Evolutionary conservation across 352 stramenopile genomes (phyloP), one percentile per base, ranked within the genome.

Genomic region (Blastocystis sp.): DNA sequence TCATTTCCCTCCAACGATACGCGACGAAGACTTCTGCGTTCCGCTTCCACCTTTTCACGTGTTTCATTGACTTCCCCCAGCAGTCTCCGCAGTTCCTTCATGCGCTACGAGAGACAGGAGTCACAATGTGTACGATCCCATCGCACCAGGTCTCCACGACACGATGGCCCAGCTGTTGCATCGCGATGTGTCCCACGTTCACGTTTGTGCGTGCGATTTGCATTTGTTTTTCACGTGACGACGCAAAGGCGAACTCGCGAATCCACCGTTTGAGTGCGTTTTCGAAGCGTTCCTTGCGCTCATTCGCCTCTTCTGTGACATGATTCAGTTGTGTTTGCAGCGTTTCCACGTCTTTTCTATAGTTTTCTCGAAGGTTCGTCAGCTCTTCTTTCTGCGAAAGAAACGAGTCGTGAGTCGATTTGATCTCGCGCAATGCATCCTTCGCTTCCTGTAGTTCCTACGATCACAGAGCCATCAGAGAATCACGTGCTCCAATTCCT

Each of bases 131-230:
- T n/a, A 85, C 73, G 13, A n/a, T 68, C 18, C 73, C 73, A 13
- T 85, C 73, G 11, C 26, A 37, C 73, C 73, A 85, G 9, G 73
- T 85, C 30, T 85, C 73, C 39, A 85, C 73, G 16, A 85, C 73
- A 26, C 73, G 73, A 43, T 85, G 73, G 13, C 73, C 73, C 50
- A 85, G 65, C 54, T 65, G 47, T 39, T 85, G 73, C 20, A 85
- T 26, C 13, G 63, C 73, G 20, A 85, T 53, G 2, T 26, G 59
- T 0, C 73, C 73, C 37, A 85, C 73, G 55, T 34, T 50, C 26
- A 66, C n/a, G 30, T 85, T 43, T 18, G 18, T 41, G 2, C 43
- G 73, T 9, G 63, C 20, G 2, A 65, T 34, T 34, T 50, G 47
- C 5, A 39, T 11, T 34, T 45, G 73, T 20, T 62, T 65, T 30